Percentiles rank a stretch among this genome's conserved stretches.
These are phyloP conservation scores for Claviceps sorghi DNA, from an alignment of 2,329 filamentous ascomycete species.

Conservation along the genomic window DNA sequence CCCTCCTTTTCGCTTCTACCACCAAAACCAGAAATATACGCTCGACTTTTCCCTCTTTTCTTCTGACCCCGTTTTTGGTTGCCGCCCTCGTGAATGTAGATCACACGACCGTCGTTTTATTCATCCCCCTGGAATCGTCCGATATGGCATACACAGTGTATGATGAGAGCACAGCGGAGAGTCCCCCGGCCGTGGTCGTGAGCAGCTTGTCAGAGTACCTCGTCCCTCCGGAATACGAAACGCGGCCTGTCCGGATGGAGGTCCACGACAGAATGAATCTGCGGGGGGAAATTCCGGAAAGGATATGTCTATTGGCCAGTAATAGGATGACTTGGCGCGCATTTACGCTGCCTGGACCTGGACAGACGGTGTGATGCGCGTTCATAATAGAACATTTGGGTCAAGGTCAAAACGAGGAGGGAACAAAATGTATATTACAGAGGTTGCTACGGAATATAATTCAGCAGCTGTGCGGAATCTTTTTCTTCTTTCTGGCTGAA, in stretches of 20 bases:
- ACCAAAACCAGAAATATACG: neutral
- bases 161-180: conserved; percentile 9
- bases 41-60: too few relatives aligned
- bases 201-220: conserved; percentile 11
- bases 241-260: conserved; percentile 35
- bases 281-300: conserved; percentile 31
- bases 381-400: neutral
- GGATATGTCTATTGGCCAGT: conserved; percentile 35
- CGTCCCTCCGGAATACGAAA: conserved; percentile 14
- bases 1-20: neutral
- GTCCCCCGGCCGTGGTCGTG: conserved; percentile 4
- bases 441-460: neutral
- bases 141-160: conserved; percentile 24
- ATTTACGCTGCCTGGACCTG: conserved; percentile 24
- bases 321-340: conserved; percentile 33
- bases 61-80: neutral
- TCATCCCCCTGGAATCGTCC: conserved; percentile 23
- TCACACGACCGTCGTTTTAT: conserved; percentile 14
- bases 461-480: neutral
- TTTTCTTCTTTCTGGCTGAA: neutral
- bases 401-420: neutral
- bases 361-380: neutral
- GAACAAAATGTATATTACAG: neutral
- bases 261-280: conserved; percentile 29
- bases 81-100: neutral